Base-by-base conservation (phyloP, 768 basidiomycete genomes). In the Gelatoporia subvermispora region DNA sequence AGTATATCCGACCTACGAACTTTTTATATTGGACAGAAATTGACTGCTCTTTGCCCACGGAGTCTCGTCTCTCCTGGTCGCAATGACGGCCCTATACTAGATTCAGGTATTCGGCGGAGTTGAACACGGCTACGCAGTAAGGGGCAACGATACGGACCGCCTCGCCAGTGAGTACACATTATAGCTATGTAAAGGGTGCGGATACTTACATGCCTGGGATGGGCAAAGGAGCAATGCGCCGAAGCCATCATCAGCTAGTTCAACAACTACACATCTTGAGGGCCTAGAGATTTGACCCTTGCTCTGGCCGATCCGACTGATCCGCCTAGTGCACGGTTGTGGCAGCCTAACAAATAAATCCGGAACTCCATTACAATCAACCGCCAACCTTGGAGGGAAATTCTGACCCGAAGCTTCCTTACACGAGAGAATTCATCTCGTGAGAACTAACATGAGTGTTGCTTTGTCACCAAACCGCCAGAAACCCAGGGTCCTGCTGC, bases 71-170 rank as follows among this genome's bases (percentile, higher is more conserved):
- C 74, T 81, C 9, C 62, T 85, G 16, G 68, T 72, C 8, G 74
- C 73, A 45, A 66, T 60, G 20, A 78, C 78, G 46, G 72, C 74
- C 0, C 67, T 64, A 0, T 84, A 83, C 58, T 74, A 79, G 51
- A 67, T 81, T 50, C 81, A 83, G 41, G 56, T 79, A 15, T 84
- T 84, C 58, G 75, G 77, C 4, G 66, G 68, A 0, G 66, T 74
- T 9, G 52, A 55, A 8, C 72, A 73, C 24, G 71, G 72, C 3
- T 73, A 72, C 24, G 65, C 55, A 28, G 41, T 64, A 7, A 60
- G 68, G 24, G 65, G 57, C 2, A 61, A 69, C 54, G 47, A 61
- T 57, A 23, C 47, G 36, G 4, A 46, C 42, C 43, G 48, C 3
- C 16, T 51, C 13, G 41, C 51, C 43, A 50, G 56, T 56, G 31